These are phyloP conservation scores for Gyromitra esculenta DNA, from an alignment of 2,329 filamentous ascomycete species.

Conservation along the genomic window DNA sequence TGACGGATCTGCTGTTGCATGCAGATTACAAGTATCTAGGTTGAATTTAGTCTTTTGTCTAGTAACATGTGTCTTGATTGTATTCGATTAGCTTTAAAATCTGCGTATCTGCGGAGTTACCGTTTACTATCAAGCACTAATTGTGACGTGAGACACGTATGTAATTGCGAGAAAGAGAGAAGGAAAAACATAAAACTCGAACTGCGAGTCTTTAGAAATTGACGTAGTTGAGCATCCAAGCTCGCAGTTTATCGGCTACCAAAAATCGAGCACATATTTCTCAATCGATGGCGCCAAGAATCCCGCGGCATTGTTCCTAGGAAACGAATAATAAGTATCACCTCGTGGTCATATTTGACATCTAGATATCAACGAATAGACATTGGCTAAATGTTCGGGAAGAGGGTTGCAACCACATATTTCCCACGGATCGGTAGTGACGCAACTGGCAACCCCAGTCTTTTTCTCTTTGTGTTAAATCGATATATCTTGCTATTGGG, in stretches of 20 bases:
- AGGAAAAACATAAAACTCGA: neutral
- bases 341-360: neutral
- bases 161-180: neutral
- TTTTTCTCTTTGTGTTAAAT: neutral
- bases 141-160: neutral
- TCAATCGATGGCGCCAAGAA: neutral
- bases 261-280: too few relatives aligned
- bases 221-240: neutral
- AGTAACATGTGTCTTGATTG: neutral
- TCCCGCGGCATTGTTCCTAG: neutral
- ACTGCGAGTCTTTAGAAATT: neutral
- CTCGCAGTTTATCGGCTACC: too few relatives aligned
- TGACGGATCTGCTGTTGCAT: neutral
- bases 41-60: neutral
- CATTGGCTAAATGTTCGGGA: neutral
- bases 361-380: neutral
- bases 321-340: neutral
- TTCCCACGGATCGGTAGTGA: neutral
- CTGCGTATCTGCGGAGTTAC: too few relatives aligned
- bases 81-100: neutral
- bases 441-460: slow-evolving; percentile 2
- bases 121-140: neutral
- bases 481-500: neutral
- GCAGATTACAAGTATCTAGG: neutral
- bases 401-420: neutral